Percentiles rank a stretch among this genome's conserved stretches.
These are phyloP conservation scores for Eucalyptus grandis DNA, from an alignment of 345 rosid species.

Conservation along the genomic window DNA sequence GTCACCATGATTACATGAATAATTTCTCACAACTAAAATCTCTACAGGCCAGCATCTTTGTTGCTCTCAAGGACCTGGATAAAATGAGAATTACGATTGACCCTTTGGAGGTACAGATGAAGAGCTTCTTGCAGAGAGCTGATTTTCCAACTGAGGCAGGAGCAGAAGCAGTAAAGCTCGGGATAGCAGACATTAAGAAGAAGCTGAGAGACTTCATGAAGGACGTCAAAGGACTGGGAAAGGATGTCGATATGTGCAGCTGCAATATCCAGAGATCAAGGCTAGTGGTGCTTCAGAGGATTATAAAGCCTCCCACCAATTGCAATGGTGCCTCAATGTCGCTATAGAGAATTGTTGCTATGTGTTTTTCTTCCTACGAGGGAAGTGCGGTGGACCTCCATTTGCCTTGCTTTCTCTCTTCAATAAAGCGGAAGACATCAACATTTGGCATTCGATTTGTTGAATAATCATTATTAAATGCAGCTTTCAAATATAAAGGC, in stretches of 20 bases:
- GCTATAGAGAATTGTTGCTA: neutral
- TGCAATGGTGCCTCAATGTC: neutral
- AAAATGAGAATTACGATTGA: neutral
- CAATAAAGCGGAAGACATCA: too few relatives aligned
- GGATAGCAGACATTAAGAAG: neutral
- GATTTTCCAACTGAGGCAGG: neutral
- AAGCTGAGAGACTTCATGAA: neutral
- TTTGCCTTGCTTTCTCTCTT: too few relatives aligned
- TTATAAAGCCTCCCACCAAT: neutral
- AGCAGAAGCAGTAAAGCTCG: neutral
- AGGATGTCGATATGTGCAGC: neutral
- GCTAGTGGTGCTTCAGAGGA: neutral
- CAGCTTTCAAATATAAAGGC: neutral
- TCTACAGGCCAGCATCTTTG: neutral
- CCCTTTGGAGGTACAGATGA: neutral
- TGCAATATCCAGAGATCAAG: neutral
- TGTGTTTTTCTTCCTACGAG: neutral
- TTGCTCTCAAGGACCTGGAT: neutral
- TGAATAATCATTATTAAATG: neutral
- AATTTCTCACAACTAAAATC: neutral
- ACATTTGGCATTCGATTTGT: too few relatives aligned
- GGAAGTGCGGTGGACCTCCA: neutral
- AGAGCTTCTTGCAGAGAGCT: neutral
- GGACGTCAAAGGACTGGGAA: neutral
- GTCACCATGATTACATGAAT: neutral